These are phyloP conservation scores for Phialophora verrucosa DNA, from an alignment of 2,329 filamentous ascomycete species.

Conservation along the genomic window DNA sequence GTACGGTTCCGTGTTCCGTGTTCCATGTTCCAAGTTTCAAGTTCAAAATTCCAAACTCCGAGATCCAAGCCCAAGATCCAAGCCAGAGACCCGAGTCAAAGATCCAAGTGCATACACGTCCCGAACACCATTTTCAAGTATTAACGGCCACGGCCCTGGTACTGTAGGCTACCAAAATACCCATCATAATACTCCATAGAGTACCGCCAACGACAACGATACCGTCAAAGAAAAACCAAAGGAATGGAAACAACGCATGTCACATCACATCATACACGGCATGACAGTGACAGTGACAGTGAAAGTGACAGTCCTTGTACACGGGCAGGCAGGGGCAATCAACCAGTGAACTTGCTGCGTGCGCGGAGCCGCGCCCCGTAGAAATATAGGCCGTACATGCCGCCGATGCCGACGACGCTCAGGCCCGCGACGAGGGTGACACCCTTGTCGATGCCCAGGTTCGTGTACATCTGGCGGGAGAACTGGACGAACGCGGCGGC, in stretches of 20 bases:
- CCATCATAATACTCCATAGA: background rate
- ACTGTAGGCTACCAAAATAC: background rate
- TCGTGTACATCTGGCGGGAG: constrained; percentile 44
- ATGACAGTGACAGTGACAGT: background rate
- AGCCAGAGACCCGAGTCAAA: too few species aligned
- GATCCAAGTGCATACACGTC: too few species aligned
- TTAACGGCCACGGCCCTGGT: too few species aligned
- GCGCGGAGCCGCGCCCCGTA: constrained; percentile 26
- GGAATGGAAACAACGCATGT: background rate
- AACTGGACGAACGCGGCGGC: constrained; percentile 47
- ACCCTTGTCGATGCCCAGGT: constrained; percentile 43
- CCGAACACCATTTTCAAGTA: too few species aligned
- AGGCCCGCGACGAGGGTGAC: constrained; percentile 46
- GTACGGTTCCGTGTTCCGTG: background rate
- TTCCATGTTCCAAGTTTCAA: too few species aligned
- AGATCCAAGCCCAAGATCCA: too few species aligned
- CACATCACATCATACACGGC: background rate
- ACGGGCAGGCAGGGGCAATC: background rate
- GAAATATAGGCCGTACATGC: constrained; percentile 30
- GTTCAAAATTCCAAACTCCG: background rate
- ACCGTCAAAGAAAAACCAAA: background rate
- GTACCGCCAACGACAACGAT: background rate
- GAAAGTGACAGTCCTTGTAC: too few species aligned
- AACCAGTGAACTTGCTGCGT: constrained; percentile 33
- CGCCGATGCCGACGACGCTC: constrained; percentile 38